Percentiles rank a stretch among this genome's conserved stretches.
Conservation (phyloP, 2,329 filamentous ascomycete genomes). For the Xylaria sp. region DNA sequence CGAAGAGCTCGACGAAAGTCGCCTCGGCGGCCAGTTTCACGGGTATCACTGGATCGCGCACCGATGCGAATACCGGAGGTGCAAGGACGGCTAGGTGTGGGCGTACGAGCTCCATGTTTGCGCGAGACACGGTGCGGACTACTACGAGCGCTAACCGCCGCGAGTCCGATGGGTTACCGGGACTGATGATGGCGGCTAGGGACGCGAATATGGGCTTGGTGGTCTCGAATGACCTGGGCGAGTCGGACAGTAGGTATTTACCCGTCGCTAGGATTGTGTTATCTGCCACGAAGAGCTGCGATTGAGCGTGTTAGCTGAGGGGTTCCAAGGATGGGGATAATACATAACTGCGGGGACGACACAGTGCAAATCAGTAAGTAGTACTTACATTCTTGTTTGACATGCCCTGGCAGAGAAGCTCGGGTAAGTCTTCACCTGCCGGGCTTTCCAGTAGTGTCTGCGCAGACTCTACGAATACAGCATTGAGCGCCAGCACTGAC, state of each 20-base stretch:
- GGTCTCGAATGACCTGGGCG: constrained; percentile 73
- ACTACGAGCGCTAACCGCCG: constrained; percentile 87
- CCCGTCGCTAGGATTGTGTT: constrained; percentile 89
- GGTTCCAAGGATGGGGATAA: neutral
- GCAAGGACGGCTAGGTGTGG: constrained; percentile 83
- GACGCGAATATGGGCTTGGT: constrained; percentile 81
- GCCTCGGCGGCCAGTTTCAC: constrained; percentile 95
- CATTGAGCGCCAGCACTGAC: constrained; percentile 86
- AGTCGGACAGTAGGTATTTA: constrained; percentile 80
- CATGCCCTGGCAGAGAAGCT: constrained; percentile 82
- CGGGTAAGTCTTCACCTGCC: constrained; percentile 74
- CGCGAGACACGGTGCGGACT: constrained; percentile 80
- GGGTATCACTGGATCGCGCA: constrained; percentile 90
- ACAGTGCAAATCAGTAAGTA: too few species aligned
- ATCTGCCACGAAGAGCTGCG: constrained; percentile 79
- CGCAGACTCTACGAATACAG: constrained; percentile 82
- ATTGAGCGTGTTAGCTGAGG: constrained; percentile 11
- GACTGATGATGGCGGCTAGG: constrained; percentile 75
- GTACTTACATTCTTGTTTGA: constrained; percentile 72
- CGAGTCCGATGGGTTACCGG: constrained; percentile 80
- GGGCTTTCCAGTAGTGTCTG: constrained; percentile 68
- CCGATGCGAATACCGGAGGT: constrained; percentile 83
- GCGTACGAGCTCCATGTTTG: constrained; percentile 78
- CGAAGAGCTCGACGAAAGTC: constrained; percentile 89
- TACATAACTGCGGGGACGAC: neutral